Evolutionary conservation across 2,329 filamentous ascomycete species (phyloP).

Genomic region (Thielaviopsis ethacetica): DNA sequence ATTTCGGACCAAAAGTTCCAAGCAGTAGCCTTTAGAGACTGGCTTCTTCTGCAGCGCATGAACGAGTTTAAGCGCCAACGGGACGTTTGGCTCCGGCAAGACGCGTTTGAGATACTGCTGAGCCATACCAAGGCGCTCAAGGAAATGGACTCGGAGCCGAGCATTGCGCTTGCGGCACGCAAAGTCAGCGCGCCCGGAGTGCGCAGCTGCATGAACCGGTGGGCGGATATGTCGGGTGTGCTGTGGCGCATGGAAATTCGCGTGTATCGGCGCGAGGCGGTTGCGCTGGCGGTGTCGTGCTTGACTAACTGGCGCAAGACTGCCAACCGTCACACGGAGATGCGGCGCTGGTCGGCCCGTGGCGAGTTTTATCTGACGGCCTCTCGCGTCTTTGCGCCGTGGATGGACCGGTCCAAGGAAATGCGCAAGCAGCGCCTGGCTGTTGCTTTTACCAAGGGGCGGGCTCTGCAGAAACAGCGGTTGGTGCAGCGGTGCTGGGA

Average conservation of each 20-base stretch:
- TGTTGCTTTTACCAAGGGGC: slow-evolving; percentile 10
- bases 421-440: slow-evolving; percentile 14
- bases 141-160: not conserved
- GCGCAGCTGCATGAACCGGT: not conserved
- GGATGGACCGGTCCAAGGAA: slow-evolving; percentile 16
- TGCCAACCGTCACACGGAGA: slow-evolving; percentile 3
- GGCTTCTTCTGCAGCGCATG: slow-evolving; percentile 11
- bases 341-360: slow-evolving; percentile 12
- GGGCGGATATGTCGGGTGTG: not conserved
- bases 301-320: slow-evolving; percentile 8
- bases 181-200: not conserved
- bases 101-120: slow-evolving; percentile 1
- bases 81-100: not conserved
- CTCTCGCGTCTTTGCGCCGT: slow-evolving; percentile 16
- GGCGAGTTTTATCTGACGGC: slow-evolving; percentile 17
- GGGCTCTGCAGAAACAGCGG: slow-evolving; percentile 8
- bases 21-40: slow-evolving; percentile 9
- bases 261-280: slow-evolving; percentile 3
- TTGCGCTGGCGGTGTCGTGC: not conserved
- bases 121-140: not conserved
- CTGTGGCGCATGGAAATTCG: slow-evolving; percentile 1
- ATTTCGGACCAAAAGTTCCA: slow-evolving; percentile 3
- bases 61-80: slow-evolving; percentile 2
- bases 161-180: slow-evolving; percentile 1
- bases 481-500: slow-evolving; percentile 12